These are phyloP conservation scores for Striga asiatica DNA, from an alignment of 257 asterid species.

Conservation along the genomic window DNA sequence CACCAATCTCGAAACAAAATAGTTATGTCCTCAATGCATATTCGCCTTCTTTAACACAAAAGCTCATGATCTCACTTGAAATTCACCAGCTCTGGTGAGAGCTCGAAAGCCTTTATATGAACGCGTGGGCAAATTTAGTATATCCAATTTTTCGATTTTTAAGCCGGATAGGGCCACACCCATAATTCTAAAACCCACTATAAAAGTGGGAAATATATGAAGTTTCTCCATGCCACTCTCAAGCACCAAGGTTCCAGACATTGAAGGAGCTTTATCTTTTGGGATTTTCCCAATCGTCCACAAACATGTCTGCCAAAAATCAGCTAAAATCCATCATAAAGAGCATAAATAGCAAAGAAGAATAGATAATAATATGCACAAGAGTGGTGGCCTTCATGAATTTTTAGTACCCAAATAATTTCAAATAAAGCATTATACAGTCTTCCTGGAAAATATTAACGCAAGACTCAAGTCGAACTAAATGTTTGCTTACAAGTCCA, in stretches of 20 bases:
- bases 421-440: too few species aligned
- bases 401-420: too few species aligned
- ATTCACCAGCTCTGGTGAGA: slow-evolving; percentile 65
- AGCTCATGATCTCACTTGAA: slow-evolving; percentile 62
- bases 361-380: too few species aligned
- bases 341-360: background rate
- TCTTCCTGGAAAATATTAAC: too few species aligned
- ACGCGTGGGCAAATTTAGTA: slow-evolving; percentile 49
- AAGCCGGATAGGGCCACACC: slow-evolving; percentile 90
- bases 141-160: slow-evolving; percentile 68
- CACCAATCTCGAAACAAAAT: background rate
- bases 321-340: background rate
- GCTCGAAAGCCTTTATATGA: slow-evolving; percentile 94
- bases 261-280: slow-evolving; percentile 78
- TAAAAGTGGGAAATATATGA: slow-evolving; percentile 67
- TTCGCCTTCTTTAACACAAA: slow-evolving; percentile 18
- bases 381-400: too few species aligned
- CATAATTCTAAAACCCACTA: slow-evolving; percentile 66
- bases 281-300: slow-evolving; percentile 96
- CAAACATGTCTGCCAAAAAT: slow-evolving; percentile 49
- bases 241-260: slow-evolving; percentile 69
- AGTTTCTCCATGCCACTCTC: slow-evolving; percentile 74
- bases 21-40: slow-evolving; percentile 24
- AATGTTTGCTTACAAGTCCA: background rate
- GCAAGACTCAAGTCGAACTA: too few species aligned